These are phyloP conservation scores for Komagataella mondaviorum DNA, from an alignment of 805 yeast species.

Conservation along the genomic window DNA sequence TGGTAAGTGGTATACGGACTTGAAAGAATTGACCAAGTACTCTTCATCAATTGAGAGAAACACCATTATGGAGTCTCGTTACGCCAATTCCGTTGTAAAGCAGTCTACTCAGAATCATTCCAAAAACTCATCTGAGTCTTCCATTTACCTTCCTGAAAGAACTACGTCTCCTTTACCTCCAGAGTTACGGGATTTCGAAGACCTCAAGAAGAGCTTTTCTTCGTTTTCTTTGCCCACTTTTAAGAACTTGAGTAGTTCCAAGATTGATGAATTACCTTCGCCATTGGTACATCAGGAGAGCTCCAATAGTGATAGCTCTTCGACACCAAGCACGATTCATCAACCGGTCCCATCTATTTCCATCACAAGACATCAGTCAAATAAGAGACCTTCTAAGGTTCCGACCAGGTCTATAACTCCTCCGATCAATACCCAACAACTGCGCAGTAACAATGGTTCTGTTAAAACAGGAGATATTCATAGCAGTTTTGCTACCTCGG, in stretches of 20 bases:
- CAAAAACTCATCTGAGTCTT: slow-evolving; percentile 6
- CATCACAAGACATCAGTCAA: neutral
- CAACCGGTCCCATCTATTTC: neutral
- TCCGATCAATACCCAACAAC: neutral
- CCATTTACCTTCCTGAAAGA: slow-evolving; percentile 28
- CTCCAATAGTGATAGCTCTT: neutral
- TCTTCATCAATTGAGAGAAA: slow-evolving; percentile 36
- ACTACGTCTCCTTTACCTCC: neutral
- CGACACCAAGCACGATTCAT: neutral
- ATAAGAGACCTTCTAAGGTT: neutral
- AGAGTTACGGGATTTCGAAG: neutral
- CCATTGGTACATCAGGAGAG: neutral
- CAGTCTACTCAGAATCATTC: neutral
- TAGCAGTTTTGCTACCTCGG: neutral
- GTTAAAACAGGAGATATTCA: slow-evolving; percentile 3
- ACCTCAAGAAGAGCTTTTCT: neutral
- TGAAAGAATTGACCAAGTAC: slow-evolving; percentile 36
- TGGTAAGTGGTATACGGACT: slow-evolving; percentile 39
- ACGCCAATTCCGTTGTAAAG: neutral
- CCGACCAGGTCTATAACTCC: neutral
- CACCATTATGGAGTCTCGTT: slow-evolving; percentile 16
- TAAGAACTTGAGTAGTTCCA: slow-evolving; percentile 2
- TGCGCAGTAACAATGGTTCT: slow-evolving; percentile 6
- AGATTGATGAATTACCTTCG: neutral
- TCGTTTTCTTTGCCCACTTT: slow-evolving; percentile 1